These are phyloP conservation scores for Paecilomyces formosus DNA, from an alignment of 2,329 filamentous ascomycete genomes.

Conservation along the genomic window DNA sequence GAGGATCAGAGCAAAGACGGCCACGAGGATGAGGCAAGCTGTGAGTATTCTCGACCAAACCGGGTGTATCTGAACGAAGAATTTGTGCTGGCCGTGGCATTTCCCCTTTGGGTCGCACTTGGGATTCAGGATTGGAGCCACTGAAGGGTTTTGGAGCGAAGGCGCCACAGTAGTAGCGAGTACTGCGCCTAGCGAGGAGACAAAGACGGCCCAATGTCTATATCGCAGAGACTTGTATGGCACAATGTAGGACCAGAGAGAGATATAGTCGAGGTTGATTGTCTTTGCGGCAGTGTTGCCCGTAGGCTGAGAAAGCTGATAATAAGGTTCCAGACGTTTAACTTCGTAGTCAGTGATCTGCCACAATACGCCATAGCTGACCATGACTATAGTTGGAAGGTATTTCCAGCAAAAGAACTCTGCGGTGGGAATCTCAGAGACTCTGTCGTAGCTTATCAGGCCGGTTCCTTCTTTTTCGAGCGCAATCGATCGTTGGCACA, in stretches of 20 bases:
- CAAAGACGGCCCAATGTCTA: constrained; percentile 41
- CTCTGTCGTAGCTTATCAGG: constrained; percentile 19
- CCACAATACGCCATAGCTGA: constrained; percentile 43
- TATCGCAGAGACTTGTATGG: constrained; percentile 39
- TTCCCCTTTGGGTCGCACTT: constrained; percentile 13
- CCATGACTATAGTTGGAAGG: constrained; percentile 40
- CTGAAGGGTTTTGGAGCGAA: constrained; percentile 40
- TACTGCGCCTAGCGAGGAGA: constrained; percentile 38
- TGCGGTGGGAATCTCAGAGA: constrained; percentile 16
- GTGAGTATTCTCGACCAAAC: constrained; percentile 40
- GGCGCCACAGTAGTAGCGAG: constrained; percentile 39
- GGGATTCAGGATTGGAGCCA: constrained; percentile 30
- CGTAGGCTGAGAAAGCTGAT: constrained; percentile 29
- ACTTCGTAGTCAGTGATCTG: constrained; percentile 45
- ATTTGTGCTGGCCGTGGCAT: constrained; percentile 21
- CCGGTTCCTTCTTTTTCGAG: constrained; percentile 25
- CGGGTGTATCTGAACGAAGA: constrained; percentile 36
- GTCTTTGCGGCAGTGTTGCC: constrained; percentile 28
- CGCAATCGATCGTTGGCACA: constrained; percentile 27
- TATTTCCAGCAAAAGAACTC: constrained; percentile 32
- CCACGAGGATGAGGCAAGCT: constrained; percentile 32
- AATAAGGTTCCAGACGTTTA: constrained; percentile 44
- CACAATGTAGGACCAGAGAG: constrained; percentile 39
- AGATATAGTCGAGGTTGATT: constrained; percentile 44
- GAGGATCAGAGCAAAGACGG: constrained; percentile 33